Evolutionary conservation across 345 rosid genomes (phyloP).

Genomic region (Populus simonii): DNA sequence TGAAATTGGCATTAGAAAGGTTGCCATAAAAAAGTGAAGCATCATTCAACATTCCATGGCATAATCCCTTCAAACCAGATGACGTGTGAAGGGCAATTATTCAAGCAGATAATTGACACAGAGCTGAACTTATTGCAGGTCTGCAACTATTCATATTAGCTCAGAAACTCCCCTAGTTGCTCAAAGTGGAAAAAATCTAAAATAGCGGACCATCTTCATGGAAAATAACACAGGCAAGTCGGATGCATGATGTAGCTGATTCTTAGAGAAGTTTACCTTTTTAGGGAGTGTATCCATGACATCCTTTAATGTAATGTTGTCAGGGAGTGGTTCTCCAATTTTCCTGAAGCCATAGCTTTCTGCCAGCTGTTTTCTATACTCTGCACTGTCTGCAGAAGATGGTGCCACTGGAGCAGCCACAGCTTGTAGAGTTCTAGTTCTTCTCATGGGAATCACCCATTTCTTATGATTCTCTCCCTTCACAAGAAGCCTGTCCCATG

Average conservation of each 20-base stretch:
- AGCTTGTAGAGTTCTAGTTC: constrained; percentile 44
- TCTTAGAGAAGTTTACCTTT: constrained; percentile 42
- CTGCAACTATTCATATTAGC: background rate
- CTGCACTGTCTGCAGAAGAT: constrained; percentile 51
- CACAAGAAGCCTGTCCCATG: constrained; percentile 39
- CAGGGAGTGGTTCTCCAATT: constrained; percentile 89
- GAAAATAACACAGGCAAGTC: background rate
- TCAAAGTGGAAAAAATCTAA: background rate
- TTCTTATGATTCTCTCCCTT: constrained; percentile 36
- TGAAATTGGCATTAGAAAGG: background rate
- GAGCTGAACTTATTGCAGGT: background rate
- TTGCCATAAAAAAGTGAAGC: constrained; percentile 5
- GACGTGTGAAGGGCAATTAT: background rate
- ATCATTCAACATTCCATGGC: constrained; percentile 3
- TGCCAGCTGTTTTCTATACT: constrained; percentile 60
- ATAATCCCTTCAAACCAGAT: background rate
- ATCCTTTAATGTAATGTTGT: constrained; percentile 65
- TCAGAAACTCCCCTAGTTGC: constrained; percentile 1
- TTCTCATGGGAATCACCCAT: constrained; percentile 30
- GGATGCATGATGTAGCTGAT: background rate
- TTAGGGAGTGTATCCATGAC: constrained; percentile 76
- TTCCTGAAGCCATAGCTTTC: constrained; percentile 78
- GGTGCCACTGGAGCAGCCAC: constrained; percentile 65
- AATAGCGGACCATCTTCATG: background rate
- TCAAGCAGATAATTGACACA: background rate